phyloP scores from a whole-genome alignment of 129 eudicot species.

The Flaveria bidentis region DNA sequence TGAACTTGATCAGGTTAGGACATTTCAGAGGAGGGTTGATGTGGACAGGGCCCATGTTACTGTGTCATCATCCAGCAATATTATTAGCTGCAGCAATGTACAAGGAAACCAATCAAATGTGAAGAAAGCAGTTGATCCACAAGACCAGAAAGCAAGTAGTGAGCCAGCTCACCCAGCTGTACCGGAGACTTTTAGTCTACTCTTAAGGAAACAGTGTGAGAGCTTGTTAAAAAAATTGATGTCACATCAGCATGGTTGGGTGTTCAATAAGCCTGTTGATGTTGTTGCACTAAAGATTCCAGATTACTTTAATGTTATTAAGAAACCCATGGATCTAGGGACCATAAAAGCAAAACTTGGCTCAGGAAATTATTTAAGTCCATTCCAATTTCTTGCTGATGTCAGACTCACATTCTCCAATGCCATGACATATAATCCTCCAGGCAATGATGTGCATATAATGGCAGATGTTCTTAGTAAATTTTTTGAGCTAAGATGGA shows the following conservation, averaged over 20 bases:
- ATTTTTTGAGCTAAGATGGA: constrained; percentile 68
- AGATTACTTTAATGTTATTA: constrained; percentile 68
- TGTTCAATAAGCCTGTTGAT: constrained; percentile 79
- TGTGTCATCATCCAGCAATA: constrained; percentile 44
- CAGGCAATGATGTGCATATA: constrained; percentile 61
- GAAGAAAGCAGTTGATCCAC: constrained; percentile 38
- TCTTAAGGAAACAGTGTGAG: constrained; percentile 64
- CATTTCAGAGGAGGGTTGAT: constrained; percentile 46
- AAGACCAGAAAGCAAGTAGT: constrained; percentile 40
- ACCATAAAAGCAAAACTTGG: constrained; percentile 60
- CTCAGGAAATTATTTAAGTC: constrained; percentile 46
- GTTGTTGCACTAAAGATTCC: constrained; percentile 68
- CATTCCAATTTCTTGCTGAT: constrained; percentile 66
- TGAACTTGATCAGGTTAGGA: constrained; percentile 59
- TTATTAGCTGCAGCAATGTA: constrained; percentile 36
- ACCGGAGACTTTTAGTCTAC: constrained; percentile 32
- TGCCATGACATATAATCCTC: constrained; percentile 85
- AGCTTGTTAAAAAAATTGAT: constrained; percentile 60
- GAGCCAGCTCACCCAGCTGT: constrained; percentile 23
- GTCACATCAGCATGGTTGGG: constrained; percentile 70
- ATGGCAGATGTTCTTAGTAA: constrained; percentile 68
- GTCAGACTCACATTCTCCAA: constrained; percentile 76
- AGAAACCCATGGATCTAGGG: constrained; percentile 86
- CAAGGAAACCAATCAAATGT: constrained; percentile 32
- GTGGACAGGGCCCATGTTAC: constrained; percentile 37